A percentile compares a stretch with the other conserved stretches of the same genome.
Conservation (phyloP, 2,329 filamentous ascomycete species). For the Lasiodiplodia hormozganensis region DNA sequence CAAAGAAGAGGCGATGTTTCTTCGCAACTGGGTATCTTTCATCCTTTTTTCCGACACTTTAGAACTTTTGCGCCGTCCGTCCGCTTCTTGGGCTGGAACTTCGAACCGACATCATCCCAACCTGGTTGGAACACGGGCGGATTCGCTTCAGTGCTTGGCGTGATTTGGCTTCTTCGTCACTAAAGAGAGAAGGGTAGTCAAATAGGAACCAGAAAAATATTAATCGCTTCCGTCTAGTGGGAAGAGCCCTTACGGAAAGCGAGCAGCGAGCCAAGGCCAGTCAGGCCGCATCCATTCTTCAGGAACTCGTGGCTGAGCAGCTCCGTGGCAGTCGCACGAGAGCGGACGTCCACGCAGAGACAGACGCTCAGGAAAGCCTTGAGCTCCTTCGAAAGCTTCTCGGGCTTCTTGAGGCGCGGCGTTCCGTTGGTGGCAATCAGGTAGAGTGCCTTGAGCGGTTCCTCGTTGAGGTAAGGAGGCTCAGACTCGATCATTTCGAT, state of each 20-base stretch:
- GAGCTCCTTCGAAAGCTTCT: conserved; percentile 96
- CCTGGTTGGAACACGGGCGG: not conserved
- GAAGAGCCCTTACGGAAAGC: conserved; percentile 78
- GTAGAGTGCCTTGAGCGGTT: conserved; percentile 95
- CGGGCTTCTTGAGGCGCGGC: conserved; percentile 94
- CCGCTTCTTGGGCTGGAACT: not conserved
- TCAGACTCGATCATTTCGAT: conserved; percentile 99
- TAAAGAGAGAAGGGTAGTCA: conserved; percentile 19
- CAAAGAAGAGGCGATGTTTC: conserved; percentile 15
- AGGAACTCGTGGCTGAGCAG: conserved; percentile 92
- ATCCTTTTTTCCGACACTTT: conserved; percentile 25
- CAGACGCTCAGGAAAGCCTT: conserved; percentile 97
- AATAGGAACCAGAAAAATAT: conserved; percentile 25
- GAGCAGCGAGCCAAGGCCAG: conserved; percentile 83
- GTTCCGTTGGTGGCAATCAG: conserved; percentile 98
- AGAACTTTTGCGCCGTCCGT: conserved; percentile 1
- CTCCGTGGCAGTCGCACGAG: conserved; percentile 88
- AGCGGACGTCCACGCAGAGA: conserved; percentile 95
- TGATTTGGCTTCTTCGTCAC: not conserved
- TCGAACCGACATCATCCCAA: not conserved
- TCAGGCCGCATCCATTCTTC: conserved; percentile 84
- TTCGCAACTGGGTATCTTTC: conserved; percentile 27
- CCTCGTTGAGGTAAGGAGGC: conserved; percentile 96
- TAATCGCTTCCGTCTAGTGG: conserved; percentile 41
- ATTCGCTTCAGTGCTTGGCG: not conserved